Percentiles rank a stretch among this genome's conserved stretches.
Conservation (phyloP, 495 filamentous ascomycete species). For the Penicillium lividum region DNA sequence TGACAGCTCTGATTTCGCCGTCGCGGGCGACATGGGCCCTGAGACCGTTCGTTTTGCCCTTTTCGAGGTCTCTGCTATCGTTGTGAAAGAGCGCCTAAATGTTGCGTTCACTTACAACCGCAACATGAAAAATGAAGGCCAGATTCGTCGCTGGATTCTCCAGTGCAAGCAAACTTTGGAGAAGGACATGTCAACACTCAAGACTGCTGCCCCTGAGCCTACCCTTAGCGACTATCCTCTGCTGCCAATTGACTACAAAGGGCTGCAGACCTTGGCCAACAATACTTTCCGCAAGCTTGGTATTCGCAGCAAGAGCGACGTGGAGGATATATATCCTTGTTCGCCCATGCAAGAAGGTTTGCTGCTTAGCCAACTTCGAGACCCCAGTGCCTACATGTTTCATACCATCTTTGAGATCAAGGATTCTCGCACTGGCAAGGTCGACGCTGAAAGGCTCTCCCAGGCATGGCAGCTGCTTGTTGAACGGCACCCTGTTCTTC, state of each 20-base stretch:
- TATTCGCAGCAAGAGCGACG: constrained; percentile 42
- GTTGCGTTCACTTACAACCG: constrained; percentile 63
- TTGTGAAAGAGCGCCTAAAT: constrained; percentile 59
- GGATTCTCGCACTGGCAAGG: constrained; percentile 17
- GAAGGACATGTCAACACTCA: constrained; percentile 52
- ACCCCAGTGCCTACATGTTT: constrained; percentile 48
- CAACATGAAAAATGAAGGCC: constrained; percentile 55
- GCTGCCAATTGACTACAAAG: constrained; percentile 61
- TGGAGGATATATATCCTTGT: constrained; percentile 64
- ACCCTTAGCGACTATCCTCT: constrained; percentile 65
- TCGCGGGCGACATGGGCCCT: constrained; percentile 46
- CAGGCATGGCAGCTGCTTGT: constrained; percentile 57
- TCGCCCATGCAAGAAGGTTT: constrained; percentile 68
- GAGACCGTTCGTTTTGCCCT: constrained; percentile 57
- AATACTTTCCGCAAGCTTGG: constrained; percentile 51
- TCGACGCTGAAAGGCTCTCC: constrained; percentile 43
- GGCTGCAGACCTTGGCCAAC: constrained; percentile 40
- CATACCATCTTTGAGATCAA: constrained; percentile 49
- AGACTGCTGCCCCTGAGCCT: constrained; percentile 50
- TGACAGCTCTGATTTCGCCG: constrained; percentile 43
- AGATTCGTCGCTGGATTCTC: constrained; percentile 60
- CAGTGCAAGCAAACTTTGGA: constrained; percentile 61
- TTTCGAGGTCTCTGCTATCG: constrained; percentile 62
- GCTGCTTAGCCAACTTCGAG: constrained; percentile 61
- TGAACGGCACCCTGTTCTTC: constrained; percentile 52